These are phyloP conservation scores for Xerocomellus dryophilus DNA, from an alignment of 768 basidiomycete genomes.

Conservation along the genomic window DNA sequence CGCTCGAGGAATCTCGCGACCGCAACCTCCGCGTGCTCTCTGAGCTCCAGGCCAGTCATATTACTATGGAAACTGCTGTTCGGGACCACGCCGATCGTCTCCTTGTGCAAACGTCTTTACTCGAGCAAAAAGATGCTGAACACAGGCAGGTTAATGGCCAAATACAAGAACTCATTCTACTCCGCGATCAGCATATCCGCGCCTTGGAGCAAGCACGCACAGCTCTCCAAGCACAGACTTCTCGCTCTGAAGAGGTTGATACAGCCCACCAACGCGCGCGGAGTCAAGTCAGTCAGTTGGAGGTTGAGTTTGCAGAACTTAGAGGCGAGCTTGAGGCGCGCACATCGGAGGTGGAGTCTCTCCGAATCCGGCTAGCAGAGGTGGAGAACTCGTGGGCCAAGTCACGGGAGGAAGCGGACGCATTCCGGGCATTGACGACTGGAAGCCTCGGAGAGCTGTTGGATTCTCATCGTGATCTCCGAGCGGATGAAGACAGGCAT, in stretches of 20 bases:
- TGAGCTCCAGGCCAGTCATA: constrained; percentile 65
- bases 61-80: constrained; percentile 56
- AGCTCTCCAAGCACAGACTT: constrained; percentile 72
- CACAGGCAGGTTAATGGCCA: constrained; percentile 58
- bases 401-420: constrained; percentile 90
- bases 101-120: constrained; percentile 64
- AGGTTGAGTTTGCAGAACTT: constrained; percentile 74
- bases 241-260: constrained; percentile 78
- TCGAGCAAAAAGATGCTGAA: constrained; percentile 81
- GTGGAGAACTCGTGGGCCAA: constrained; percentile 90
- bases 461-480: constrained; percentile 82
- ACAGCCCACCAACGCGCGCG: constrained; percentile 65
- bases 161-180: constrained; percentile 65
- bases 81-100: constrained; percentile 77
- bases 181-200: constrained; percentile 81
- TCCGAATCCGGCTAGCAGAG: constrained; percentile 64
- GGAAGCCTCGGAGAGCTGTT: constrained; percentile 82
- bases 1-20: constrained; percentile 65
- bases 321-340: constrained; percentile 79
- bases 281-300: constrained; percentile 65
- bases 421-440: constrained; percentile 82
- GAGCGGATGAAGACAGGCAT: constrained; percentile 77
- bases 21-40: constrained; percentile 61
- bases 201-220: constrained; percentile 82
- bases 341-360: constrained; percentile 68